Conservation (phyloP, 2,329 filamentous ascomycete genomes). For the Akanthomyces lecanii region DNA sequence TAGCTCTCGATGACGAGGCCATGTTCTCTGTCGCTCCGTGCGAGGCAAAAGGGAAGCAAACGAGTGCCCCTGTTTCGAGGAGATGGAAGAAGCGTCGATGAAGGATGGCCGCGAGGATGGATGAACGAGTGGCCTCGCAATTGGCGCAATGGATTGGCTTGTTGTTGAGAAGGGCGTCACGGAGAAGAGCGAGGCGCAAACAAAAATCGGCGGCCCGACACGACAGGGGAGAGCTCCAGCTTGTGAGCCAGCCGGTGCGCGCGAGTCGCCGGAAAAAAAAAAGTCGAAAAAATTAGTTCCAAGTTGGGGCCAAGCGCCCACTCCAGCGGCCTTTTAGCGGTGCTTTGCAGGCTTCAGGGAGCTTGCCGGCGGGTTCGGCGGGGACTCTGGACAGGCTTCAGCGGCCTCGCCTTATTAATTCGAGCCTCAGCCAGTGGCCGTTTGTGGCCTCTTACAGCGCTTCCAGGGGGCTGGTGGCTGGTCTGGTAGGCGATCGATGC, state of each 20-base stretch:
- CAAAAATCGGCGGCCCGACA: neutral
- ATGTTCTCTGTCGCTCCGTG: slow-evolving; percentile 27
- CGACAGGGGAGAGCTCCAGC: slow-evolving; percentile 1
- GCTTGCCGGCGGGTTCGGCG: neutral
- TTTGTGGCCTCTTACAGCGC: neutral
- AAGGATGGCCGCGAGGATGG: neutral
- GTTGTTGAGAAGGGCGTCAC: neutral
- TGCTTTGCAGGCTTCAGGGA: neutral
- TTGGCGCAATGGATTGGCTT: slow-evolving; percentile 1
- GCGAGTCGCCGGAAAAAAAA: neutral
- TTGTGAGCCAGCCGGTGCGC: neutral
- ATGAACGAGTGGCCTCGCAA: neutral
- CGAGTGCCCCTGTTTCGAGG: neutral
- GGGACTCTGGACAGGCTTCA: neutral
- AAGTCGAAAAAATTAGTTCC: neutral
- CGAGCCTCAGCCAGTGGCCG: neutral
- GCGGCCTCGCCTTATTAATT: neutral
- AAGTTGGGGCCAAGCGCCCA: neutral
- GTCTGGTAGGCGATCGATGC: slow-evolving; percentile 2
- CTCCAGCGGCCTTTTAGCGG: neutral
- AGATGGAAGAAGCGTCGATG: slow-evolving; percentile 18
- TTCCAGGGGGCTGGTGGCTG: neutral
- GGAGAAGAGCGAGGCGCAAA: slow-evolving; percentile 1
- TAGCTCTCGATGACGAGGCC: slow-evolving; percentile 44
- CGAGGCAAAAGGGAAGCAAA: neutral